Evolutionary conservation across 2,329 filamentous ascomycete species (phyloP).

Genomic region (Aspergillus fumigatus): DNA sequence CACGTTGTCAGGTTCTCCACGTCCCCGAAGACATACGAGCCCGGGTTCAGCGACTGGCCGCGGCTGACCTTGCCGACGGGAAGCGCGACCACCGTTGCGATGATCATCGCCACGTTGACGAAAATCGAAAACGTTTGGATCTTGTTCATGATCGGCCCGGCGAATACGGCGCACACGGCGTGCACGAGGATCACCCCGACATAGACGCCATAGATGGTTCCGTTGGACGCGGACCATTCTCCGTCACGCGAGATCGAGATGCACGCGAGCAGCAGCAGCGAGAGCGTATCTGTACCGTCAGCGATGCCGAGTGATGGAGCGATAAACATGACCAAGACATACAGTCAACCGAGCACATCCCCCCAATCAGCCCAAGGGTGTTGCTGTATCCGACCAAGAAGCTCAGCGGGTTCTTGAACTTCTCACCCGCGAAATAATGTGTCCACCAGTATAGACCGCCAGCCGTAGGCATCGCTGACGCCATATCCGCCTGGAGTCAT

Average conservation of each 20-base stretch:
- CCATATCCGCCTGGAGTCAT: conserved; percentile 42
- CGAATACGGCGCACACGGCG: conserved; percentile 49
- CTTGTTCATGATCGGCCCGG: conserved; percentile 55
- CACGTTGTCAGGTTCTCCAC: conserved; percentile 56
- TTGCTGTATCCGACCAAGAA: conserved; percentile 60
- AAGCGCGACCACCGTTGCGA: conserved; percentile 54
- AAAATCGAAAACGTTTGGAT: conserved; percentile 55
- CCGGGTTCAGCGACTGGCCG: conserved; percentile 30
- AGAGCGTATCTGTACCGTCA: conserved; percentile 21
- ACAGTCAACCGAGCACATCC: conserved; percentile 59
- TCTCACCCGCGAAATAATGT: conserved; percentile 54
- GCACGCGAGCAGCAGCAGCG: conserved; percentile 46
- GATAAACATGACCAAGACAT: conserved; percentile 9
- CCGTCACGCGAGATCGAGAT: conserved; percentile 56
- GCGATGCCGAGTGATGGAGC: background rate
- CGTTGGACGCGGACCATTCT: conserved; percentile 52
- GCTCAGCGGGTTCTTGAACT: conserved; percentile 53
- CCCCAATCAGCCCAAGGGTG: conserved; percentile 57
- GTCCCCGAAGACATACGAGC: conserved; percentile 52
- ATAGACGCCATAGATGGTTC: conserved; percentile 56
- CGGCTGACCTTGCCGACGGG: conserved; percentile 44
- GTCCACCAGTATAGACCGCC: conserved; percentile 59
- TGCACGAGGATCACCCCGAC: conserved; percentile 51
- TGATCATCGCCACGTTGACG: conserved; percentile 53
- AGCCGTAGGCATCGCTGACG: conserved; percentile 54